A percentile compares a stretch with the other conserved stretches of the same genome.
Conservation (phyloP, 306 rosid species). For the Acacia acuminata region DNA sequence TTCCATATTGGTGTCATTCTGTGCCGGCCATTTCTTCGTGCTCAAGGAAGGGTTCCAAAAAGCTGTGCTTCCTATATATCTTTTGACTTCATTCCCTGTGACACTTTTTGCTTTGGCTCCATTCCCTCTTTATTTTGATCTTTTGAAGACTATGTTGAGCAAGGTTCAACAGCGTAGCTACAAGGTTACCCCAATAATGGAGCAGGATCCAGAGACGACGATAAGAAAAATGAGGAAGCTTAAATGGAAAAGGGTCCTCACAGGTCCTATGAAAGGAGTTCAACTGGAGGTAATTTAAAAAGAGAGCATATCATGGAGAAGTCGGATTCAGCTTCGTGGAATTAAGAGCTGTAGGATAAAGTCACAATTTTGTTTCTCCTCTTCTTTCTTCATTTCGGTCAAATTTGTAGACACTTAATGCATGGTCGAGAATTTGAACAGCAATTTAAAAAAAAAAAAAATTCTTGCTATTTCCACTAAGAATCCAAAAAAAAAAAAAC, state of each 20-base stretch:
- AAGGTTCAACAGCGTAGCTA: slow-evolving; percentile 43
- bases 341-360: neutral
- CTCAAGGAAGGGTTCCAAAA: slow-evolving; percentile 27
- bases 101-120: slow-evolving; percentile 45
- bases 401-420: neutral
- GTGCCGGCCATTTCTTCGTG: slow-evolving; percentile 46
- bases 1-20: slow-evolving; percentile 42
- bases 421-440: neutral
- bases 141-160: slow-evolving; percentile 41
- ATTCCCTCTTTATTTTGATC: slow-evolving; percentile 48
- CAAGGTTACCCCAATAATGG: slow-evolving; percentile 5
- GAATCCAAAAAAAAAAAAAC: too few species aligned
- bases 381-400: neutral
- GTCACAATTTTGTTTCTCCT: neutral
- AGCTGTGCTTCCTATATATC: slow-evolving; percentile 45
- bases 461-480: too few species aligned
- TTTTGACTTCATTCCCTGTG: slow-evolving; percentile 45
- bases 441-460: neutral
- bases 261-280: too few species aligned
- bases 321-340: neutral
- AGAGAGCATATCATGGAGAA: neutral
- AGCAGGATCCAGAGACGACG: neutral
- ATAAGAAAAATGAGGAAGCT: neutral
- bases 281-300: too few species aligned
- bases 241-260: neutral